These are phyloP conservation scores for Dalechampia spathulata DNA, from an alignment of 441 rosid genomes.

Conservation along the genomic window DNA sequence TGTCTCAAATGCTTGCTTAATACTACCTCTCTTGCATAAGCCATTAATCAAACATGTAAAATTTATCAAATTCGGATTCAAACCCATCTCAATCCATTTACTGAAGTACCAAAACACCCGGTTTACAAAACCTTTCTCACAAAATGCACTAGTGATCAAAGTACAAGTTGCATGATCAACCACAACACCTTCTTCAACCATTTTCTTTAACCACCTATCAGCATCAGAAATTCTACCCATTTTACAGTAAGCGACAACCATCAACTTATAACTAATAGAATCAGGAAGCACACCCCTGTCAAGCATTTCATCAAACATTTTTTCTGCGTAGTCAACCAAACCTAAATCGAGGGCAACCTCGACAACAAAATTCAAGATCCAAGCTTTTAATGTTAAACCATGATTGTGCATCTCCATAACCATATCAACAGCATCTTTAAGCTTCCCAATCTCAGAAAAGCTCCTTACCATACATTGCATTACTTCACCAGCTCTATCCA, in stretches of 20 bases:
- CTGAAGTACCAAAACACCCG: constrained; percentile 63
- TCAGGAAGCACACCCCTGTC: constrained; percentile 60
- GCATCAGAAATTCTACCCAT: constrained; percentile 49
- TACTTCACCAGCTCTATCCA: constrained; percentile 61
- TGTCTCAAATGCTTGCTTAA: constrained; percentile 80
- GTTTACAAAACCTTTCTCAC: constrained; percentile 47
- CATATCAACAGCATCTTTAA: constrained; percentile 60
- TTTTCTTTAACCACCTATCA: constrained; percentile 58
- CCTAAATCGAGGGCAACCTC: constrained; percentile 40
- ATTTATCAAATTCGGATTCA: constrained; percentile 73
- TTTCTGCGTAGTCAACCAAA: constrained; percentile 46
- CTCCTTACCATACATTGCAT: constrained; percentile 53
- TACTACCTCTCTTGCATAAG: constrained; percentile 71
- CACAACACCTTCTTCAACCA: constrained; percentile 46
- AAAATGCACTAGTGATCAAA: constrained; percentile 42
- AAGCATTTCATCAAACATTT: constrained; percentile 71
- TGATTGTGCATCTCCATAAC: constrained; percentile 72
- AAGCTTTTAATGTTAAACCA: constrained; percentile 38
- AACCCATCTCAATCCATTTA: constrained; percentile 53
- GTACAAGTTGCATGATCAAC: constrained; percentile 75
- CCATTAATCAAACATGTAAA: constrained; percentile 71
- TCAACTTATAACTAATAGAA: constrained; percentile 49
- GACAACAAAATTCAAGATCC: constrained; percentile 43
- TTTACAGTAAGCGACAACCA: constrained; percentile 57
- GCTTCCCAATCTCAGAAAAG: constrained; percentile 68